Evolutionary conservation across 257 asterid species (phyloP).

Genomic region (Lavandula angustifolia): DNA sequence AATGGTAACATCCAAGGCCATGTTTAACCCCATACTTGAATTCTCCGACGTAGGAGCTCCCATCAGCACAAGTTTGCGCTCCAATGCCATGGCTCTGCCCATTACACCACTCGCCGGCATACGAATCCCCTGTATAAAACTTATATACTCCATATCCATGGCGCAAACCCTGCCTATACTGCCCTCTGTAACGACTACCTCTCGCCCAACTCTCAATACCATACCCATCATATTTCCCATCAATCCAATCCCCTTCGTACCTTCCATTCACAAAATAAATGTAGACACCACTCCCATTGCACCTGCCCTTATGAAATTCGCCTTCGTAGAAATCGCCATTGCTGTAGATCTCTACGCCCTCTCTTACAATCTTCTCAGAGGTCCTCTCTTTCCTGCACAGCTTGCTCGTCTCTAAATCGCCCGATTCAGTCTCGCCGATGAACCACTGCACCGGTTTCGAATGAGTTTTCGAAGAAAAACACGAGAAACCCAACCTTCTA

Average conservation of each 20-base stretch:
- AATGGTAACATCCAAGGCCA: slow-evolving; percentile 88
- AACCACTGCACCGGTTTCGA: slow-evolving; percentile 78
- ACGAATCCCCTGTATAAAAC: slow-evolving; percentile 78
- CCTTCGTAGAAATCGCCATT: slow-evolving; percentile 92
- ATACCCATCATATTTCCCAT: slow-evolving; percentile 83
- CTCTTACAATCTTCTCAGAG: slow-evolving; percentile 41
- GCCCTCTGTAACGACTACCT: slow-evolving; percentile 85
- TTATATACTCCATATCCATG: slow-evolving; percentile 82
- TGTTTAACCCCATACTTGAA: slow-evolving; percentile 80
- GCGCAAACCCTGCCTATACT: slow-evolving; percentile 74
- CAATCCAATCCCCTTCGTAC: slow-evolving; percentile 94
- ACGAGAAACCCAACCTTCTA: slow-evolving; percentile 38
- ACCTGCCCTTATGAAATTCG: slow-evolving; percentile 80
- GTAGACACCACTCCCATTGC: slow-evolving; percentile 91
- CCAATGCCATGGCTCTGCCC: slow-evolving; percentile 93
- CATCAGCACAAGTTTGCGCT: slow-evolving; percentile 84
- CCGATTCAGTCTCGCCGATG: slow-evolving; percentile 58
- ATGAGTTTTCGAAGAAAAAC: slow-evolving; percentile 38
- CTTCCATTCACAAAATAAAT: slow-evolving; percentile 71
- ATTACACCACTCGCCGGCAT: slow-evolving; percentile 84
- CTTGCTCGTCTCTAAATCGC: slow-evolving; percentile 13
- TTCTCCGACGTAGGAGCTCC: slow-evolving; percentile 77
- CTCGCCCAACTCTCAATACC: slow-evolving; percentile 92
- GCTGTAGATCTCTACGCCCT: slow-evolving; percentile 83
- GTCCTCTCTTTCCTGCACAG: slow-evolving; percentile 23